Evolutionary conservation across 2,329 filamentous ascomycete species (phyloP).

Genomic region (Periconia sp.): DNA sequence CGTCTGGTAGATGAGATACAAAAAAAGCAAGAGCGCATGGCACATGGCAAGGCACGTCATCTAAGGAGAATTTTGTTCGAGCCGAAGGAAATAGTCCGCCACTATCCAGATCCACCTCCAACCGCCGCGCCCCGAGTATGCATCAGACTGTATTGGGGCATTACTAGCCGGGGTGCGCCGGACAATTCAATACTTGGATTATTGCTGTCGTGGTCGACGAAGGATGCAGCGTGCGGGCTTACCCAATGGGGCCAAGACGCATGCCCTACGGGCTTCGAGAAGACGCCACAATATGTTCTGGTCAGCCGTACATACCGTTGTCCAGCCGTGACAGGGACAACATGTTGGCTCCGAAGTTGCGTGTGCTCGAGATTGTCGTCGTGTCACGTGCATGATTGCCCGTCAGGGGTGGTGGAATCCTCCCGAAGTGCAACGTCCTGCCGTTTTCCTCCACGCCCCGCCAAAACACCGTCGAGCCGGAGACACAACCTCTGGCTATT

Average conservation of each 20-base stretch:
- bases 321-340: slow-evolving; percentile 14
- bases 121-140: slow-evolving; percentile 11
- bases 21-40: slow-evolving; percentile 4
- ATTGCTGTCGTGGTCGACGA: slow-evolving; percentile 6
- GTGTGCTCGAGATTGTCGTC: not conserved
- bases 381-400: not conserved
- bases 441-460: too few relatives aligned
- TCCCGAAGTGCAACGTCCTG: too few relatives aligned
- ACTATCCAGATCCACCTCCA: slow-evolving; percentile 21
- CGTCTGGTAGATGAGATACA: not conserved
- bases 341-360: not conserved
- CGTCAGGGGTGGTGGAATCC: too few relatives aligned
- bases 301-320: slow-evolving; percentile 4
- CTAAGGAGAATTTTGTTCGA: slow-evolving; percentile 32
- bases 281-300: slow-evolving; percentile 28
- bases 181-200: slow-evolving; percentile 21
- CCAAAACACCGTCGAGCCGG: too few relatives aligned
- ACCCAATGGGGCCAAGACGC: slow-evolving; percentile 12
- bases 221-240: slow-evolving; percentile 5
- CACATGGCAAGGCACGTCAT: slow-evolving; percentile 36
- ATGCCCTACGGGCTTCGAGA: slow-evolving; percentile 34
- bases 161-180: slow-evolving; percentile 6
- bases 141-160: slow-evolving; percentile 11
- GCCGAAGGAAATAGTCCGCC: slow-evolving; percentile 23
- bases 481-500: too few relatives aligned